phyloP scores from a whole-genome alignment of 2,329 filamentous ascomycete species.

The Claviceps sp. region DNA sequence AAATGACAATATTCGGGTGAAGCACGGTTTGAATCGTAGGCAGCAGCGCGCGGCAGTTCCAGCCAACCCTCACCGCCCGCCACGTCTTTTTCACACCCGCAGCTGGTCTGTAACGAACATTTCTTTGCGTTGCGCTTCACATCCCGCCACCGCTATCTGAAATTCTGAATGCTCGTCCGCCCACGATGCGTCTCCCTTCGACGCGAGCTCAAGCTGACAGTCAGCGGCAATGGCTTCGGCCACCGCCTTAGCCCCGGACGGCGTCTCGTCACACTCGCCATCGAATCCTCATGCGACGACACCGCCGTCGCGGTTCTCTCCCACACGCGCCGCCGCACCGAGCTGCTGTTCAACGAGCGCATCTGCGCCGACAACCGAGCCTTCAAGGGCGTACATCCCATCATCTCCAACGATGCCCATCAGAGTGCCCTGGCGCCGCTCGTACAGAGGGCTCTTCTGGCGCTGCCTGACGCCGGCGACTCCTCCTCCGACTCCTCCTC shows the following conservation, averaged over 20 bases:
- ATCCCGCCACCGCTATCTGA: not conserved
- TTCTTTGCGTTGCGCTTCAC: not conserved
- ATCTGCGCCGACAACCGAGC: constrained; percentile 65
- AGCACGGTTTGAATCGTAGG: too few relatives aligned
- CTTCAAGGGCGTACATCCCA: constrained; percentile 69
- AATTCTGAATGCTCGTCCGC: constrained; percentile 4
- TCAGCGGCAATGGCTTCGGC: too few relatives aligned
- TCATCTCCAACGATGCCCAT: constrained; percentile 63
- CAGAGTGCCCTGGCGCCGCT: constrained; percentile 55
- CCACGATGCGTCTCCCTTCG: constrained; percentile 1
- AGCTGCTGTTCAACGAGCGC: constrained; percentile 66
- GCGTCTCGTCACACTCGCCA: constrained; percentile 48
- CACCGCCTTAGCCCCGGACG: constrained; percentile 8
- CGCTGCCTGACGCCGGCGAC: constrained; percentile 26
- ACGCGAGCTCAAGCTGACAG: not conserved
- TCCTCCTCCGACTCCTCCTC: not conserved
- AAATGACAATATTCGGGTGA: too few relatives aligned
- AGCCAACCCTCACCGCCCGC: too few relatives aligned
- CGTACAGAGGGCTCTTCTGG: constrained; percentile 46
- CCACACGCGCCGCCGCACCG: constrained; percentile 32
- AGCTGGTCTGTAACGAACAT: too few relatives aligned
- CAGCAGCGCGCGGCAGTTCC: too few relatives aligned
- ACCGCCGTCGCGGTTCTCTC: constrained; percentile 77
- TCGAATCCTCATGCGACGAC: constrained; percentile 85
- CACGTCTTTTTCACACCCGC: not conserved